Conservation (phyloP, 1,284 basidiomycete species). For the Ceratobasidium sp. region DNA sequence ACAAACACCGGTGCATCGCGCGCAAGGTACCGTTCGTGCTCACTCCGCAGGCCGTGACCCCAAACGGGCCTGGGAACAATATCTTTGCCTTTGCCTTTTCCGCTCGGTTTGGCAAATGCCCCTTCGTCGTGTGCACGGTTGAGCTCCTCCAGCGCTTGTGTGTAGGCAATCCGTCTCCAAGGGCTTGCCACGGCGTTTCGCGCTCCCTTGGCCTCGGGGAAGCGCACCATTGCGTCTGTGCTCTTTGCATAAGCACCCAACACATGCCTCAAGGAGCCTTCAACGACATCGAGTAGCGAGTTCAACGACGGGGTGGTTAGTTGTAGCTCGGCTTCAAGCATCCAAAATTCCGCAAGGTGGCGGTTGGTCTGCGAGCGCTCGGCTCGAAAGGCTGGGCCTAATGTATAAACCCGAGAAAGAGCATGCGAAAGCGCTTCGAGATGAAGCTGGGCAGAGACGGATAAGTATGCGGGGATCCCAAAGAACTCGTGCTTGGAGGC, state of each 20-base stretch:
- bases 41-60: conserved; percentile 79
- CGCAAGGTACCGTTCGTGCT: conserved; percentile 93
- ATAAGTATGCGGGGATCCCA: conserved; percentile 79
- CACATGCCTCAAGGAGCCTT: conserved; percentile 64
- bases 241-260: conserved; percentile 46
- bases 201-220: conserved; percentile 3
- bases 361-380: conserved; percentile 86
- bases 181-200: conserved; percentile 39
- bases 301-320: conserved; percentile 53
- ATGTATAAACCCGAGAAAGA: conserved; percentile 84
- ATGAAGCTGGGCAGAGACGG: conserved; percentile 94
- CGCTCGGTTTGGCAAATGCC: conserved; percentile 5
- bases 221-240: conserved; percentile 26
- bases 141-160: conserved; percentile 73
- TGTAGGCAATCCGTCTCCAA: conserved; percentile 84
- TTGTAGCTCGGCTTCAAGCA: conserved; percentile 91
- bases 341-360: conserved; percentile 99
- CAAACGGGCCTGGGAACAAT: conserved; percentile 66
- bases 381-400: conserved; percentile 92
- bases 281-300: conserved; percentile 74
- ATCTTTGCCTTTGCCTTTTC: conserved; percentile 25
- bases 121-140: conserved; percentile 49
- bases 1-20: conserved; percentile 86
- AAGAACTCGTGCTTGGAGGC: conserved; percentile 63
- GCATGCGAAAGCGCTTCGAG: conserved; percentile 86